These are phyloP conservation scores for Yamadazyma phyllophila DNA, from an alignment of 805 yeast genomes.

Conservation along the genomic window DNA sequence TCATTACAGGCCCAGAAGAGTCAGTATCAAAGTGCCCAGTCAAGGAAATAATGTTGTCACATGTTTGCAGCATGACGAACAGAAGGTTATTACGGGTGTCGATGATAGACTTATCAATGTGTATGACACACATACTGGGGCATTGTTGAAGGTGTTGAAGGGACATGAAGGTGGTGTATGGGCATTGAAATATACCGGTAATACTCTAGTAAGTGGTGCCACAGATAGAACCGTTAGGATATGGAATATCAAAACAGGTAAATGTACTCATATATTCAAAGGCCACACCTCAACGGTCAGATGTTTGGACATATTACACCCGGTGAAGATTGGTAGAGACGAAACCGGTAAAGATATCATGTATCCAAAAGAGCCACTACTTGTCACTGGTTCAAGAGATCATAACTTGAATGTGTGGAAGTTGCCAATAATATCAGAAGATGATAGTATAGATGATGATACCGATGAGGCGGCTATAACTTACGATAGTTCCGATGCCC, in stretches of 20 bases:
- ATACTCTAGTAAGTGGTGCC: slow-evolving; percentile 87
- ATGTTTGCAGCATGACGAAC: slow-evolving; percentile 89
- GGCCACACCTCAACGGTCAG: slow-evolving; percentile 94
- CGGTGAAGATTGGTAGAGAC: slow-evolving; percentile 60
- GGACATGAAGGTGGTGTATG: slow-evolving; percentile 99
- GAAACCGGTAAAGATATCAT: slow-evolving; percentile 54
- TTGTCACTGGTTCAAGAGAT: slow-evolving; percentile 50
- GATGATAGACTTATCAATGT: slow-evolving; percentile 83
- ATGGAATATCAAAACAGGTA: slow-evolving; percentile 84
- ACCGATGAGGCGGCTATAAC: slow-evolving; percentile 27
- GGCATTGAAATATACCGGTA: slow-evolving; percentile 88
- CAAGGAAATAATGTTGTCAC: slow-evolving; percentile 82
- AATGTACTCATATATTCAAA: slow-evolving; percentile 85
- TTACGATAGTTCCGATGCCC: slow-evolving; percentile 35
- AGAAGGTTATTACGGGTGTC: slow-evolving; percentile 87
- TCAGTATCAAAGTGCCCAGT: slow-evolving; percentile 52
- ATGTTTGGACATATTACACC: slow-evolving; percentile 80
- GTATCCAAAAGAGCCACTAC: slow-evolving; percentile 63
- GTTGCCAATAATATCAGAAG: slow-evolving; percentile 49
- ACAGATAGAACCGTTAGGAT: slow-evolving; percentile 92
- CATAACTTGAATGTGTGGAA: slow-evolving; percentile 46
- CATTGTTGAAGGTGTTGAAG: slow-evolving; percentile 54
- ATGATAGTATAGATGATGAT: slow-evolving; percentile 29
- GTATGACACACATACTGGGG: slow-evolving; percentile 74
- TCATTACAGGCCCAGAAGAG: slow-evolving; percentile 60